Evolutionary conservation across 1,284 basidiomycete species (phyloP).

Genomic region (Tylopilus sp.): DNA sequence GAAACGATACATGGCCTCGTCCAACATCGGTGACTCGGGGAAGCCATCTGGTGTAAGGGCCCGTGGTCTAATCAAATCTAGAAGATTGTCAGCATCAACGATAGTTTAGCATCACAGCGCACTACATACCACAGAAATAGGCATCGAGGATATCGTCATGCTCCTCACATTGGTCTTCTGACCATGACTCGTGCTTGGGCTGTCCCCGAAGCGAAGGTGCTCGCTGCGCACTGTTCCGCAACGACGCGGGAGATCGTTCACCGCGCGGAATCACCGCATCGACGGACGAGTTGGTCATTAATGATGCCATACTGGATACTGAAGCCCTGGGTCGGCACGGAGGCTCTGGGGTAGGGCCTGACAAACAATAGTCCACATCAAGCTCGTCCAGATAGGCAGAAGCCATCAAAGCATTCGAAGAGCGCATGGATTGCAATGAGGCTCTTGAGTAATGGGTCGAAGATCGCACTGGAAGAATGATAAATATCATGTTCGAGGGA

Average conservation of each 20-base stretch:
- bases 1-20: constrained; percentile 10
- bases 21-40: constrained; percentile 22
- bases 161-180: constrained; percentile 33
- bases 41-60: constrained; percentile 11
- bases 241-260: constrained; percentile 12
- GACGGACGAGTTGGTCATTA: constrained; percentile 53
- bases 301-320: constrained; percentile 55
- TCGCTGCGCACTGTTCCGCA: constrained; percentile 2
- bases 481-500: neutral
- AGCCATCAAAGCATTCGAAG: constrained; percentile 19
- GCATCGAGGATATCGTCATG: constrained; percentile 48
- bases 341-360: constrained; percentile 34
- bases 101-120: neutral
- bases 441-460: constrained; percentile 19
- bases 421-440: constrained; percentile 25
- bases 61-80: constrained; percentile 41
- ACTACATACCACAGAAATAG: constrained; percentile 44
- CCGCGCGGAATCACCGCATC: constrained; percentile 49
- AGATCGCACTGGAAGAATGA: constrained; percentile 15
- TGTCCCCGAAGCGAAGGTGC: constrained; percentile 5
- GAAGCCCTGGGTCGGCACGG: constrained; percentile 41
- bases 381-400: constrained; percentile 37
- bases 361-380: constrained; percentile 42
- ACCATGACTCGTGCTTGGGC: constrained; percentile 28
- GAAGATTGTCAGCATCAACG: constrained; percentile 8